Conservation (phyloP, 352 stramenopile genomes). For the Nothophytophthora sp. region DNA sequence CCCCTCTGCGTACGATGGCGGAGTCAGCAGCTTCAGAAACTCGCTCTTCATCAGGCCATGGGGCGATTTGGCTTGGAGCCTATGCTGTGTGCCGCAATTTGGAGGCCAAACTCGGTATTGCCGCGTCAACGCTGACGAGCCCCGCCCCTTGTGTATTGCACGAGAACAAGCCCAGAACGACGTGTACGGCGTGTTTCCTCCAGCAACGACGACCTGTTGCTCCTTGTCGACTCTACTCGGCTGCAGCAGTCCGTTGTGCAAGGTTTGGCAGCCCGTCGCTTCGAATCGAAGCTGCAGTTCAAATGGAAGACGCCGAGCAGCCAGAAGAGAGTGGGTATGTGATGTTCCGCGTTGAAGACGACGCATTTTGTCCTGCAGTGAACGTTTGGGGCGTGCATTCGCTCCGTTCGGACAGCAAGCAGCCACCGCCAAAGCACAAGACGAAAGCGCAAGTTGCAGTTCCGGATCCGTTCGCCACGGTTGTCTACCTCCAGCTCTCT, state of each 20-base stretch:
- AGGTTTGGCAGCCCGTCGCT: slow-evolving; percentile 3
- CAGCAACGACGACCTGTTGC: slow-evolving; percentile 20
- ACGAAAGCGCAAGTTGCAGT: slow-evolving; percentile 14
- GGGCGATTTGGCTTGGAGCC: slow-evolving; percentile 48
- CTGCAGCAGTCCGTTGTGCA: slow-evolving; percentile 12
- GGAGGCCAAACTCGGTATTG: slow-evolving; percentile 33
- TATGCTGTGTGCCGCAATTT: slow-evolving; percentile 39
- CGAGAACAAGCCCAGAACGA: slow-evolving; percentile 16
- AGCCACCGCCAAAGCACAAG: slow-evolving; percentile 8
- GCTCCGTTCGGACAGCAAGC: neutral
- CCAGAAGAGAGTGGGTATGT: slow-evolving; percentile 19
- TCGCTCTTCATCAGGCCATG: neutral
- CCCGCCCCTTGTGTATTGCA: slow-evolving; percentile 22
- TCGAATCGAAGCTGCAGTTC: slow-evolving; percentile 27
- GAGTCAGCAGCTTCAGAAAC: slow-evolving; percentile 3
- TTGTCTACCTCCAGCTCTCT: slow-evolving; percentile 26
- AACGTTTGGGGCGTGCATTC: slow-evolving; percentile 33
- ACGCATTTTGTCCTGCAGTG: slow-evolving; percentile 33
- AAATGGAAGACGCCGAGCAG: neutral
- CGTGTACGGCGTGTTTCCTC: slow-evolving; percentile 28
- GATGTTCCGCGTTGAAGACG: slow-evolving; percentile 30
- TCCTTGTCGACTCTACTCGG: slow-evolving; percentile 30
- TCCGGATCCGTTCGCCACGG: slow-evolving; percentile 15
- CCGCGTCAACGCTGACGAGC: slow-evolving; percentile 3
- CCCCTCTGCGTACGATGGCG: neutral